phyloP scores from a whole-genome alignment of 176 grass and related monocot genomes.

The Musa beccarii region DNA sequence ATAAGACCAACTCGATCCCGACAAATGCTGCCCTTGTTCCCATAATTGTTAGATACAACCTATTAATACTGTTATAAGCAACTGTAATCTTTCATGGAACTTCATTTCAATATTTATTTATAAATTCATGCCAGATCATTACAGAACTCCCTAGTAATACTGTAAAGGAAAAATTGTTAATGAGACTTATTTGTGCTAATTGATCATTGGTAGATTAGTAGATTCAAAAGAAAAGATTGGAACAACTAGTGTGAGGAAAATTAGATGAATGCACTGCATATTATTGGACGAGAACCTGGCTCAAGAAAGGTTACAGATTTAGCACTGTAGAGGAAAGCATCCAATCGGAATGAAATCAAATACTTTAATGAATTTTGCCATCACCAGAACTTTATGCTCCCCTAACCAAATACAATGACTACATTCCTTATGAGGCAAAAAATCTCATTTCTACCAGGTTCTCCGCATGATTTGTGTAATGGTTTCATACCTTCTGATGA shows the following conservation, averaged over 20 bases:
- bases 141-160: not conserved
- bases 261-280: not conserved
- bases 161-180: not conserved
- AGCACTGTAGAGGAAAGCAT: not conserved
- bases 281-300: not conserved
- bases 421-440: not conserved
- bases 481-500: slow-evolving; percentile 62
- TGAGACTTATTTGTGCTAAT: too few relatives aligned
- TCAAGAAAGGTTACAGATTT: not conserved
- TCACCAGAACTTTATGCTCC: too few relatives aligned
- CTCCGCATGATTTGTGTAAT: not conserved
- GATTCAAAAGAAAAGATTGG: slow-evolving; percentile 3
- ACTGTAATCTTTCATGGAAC: not conserved
- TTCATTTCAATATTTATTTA: not conserved
- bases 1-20: too few relatives aligned
- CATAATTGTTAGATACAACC: too few relatives aligned
- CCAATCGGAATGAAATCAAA: not conserved
- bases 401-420: too few relatives aligned
- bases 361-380: too few relatives aligned
- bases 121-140: not conserved
- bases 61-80: not conserved
- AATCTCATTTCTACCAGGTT: not conserved
- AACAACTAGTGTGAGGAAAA: not conserved
- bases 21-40: too few relatives aligned
- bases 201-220: not conserved